A percentile compares a stretch with the other conserved stretches of the same genome.
These are phyloP conservation scores for Penicillium sp. DNA, from an alignment of 2,329 filamentous ascomycete species.

Conservation along the genomic window DNA sequence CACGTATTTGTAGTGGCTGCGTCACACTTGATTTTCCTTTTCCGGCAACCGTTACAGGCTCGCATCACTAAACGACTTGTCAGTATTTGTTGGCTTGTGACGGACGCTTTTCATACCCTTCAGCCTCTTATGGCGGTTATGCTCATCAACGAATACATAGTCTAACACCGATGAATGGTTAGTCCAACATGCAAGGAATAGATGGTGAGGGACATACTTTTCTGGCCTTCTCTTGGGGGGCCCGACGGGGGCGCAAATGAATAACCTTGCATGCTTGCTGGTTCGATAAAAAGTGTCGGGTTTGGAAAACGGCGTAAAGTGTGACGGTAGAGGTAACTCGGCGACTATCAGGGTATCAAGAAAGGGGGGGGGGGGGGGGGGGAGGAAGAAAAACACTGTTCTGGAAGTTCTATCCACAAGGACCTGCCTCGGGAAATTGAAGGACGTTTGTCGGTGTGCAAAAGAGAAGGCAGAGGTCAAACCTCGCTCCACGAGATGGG, in stretches of 20 bases:
- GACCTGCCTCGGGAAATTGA: conserved; percentile 17
- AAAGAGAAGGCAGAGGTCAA: neutral
- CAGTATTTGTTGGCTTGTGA: conserved; percentile 9
- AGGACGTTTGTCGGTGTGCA: neutral
- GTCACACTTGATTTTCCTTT: conserved; percentile 97
- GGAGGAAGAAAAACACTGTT: neutral
- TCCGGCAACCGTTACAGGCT: conserved; percentile 91
- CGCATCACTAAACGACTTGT: conserved; percentile 71
- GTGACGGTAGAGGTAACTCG: neutral
- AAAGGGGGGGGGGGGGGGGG: neutral
- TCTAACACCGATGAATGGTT: conserved; percentile 54
- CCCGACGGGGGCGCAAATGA: conserved; percentile 68
- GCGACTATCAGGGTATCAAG: conserved; percentile 3
- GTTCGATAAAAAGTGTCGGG: conserved; percentile 1
- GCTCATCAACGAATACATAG: conserved; percentile 98
- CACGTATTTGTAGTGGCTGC: conserved; percentile 95
- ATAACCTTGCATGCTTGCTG: conserved; percentile 64
- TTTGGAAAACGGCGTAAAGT: conserved; percentile 23
- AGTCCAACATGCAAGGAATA: conserved; percentile 5
- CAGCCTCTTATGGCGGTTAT: conserved; percentile 94
- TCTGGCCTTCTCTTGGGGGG: conserved; percentile 73
- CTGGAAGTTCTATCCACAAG: conserved; percentile 13
- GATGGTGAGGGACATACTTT: conserved; percentile 60
- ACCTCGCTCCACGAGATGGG: neutral
- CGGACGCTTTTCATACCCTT: conserved; percentile 64